Base-by-base conservation (phyloP, 2,329 filamentous ascomycete genomes). In the Xylaria sp. region DNA sequence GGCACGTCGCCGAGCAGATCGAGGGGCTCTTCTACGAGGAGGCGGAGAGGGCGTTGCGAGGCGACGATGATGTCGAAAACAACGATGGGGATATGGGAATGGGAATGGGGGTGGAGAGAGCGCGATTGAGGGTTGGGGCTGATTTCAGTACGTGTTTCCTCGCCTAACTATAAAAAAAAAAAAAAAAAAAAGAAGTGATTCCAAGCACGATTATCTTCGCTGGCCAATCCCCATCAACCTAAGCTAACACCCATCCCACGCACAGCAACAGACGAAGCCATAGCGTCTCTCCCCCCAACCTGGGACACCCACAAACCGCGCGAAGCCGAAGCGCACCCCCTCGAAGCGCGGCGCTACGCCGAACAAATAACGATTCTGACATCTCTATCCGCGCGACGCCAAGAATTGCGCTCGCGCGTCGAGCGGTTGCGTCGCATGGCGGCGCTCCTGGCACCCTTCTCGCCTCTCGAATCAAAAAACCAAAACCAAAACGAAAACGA, bases 1-100 rank as follows among this genome's bases (percentile, higher is more conserved):
- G 91, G 44, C 90, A 92, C 74, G 86, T 93, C 20, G 90, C 91
- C 1, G 90, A 92, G 81, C 91, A 94, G 81, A 89, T 94, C 51
- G 90, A 92, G 79, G 80, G 81, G 57, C 81, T 92, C 54, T 93
- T 93, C 78, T 85, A 86, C 78, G 81, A 82, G 51, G 81, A 81
- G 1, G 84, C 81, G 6, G 82, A 83, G 52, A 77, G 78, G 20
- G 76, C 76, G 1, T 73, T 65, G 13, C 74, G 66, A 0, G 79
- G 80, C 6, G 80, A 81, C n/a, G 48, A 59, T 1, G 48, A 59
- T 0, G 82, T 77, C 54, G 79, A 80, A 60, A 76, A 74, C 10
- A 80, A 78, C 0, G 76, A 69, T 3, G 23, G 23, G 23, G 23
- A 25, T 25, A 25, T 25, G 3, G 23, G 23, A 25, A n/a, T n/a